Evolutionary conservation across 2,329 filamentous ascomycete genomes (phyloP), one percentile per base, ranked within the genome.

Genomic region (Botryosphaeria dothidea): DNA sequence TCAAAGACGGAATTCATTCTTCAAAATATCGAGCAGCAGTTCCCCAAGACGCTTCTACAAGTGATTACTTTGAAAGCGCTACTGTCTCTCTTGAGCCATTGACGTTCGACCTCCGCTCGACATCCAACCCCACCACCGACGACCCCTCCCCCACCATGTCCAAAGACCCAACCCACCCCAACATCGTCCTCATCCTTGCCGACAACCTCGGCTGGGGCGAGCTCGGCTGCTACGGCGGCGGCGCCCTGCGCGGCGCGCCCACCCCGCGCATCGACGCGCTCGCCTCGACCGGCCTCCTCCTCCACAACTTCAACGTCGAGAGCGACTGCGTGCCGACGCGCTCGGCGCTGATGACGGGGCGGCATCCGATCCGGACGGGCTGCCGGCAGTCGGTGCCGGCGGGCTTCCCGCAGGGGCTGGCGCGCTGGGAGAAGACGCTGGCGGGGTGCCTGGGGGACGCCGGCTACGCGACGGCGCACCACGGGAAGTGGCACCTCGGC

Each of bases 401-500:
- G 4, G 49, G 49, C 3, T 54, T 54, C 29, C 49, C 49, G 1
- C 49, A 54, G 17, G 49, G 49, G 1, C 17, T 54, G 19, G 41
- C 52, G 34, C 11, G 21, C 19, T 56, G 52, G 52, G 52, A 38
- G 34, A 34, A 34, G 29, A 54, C 49, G 19, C n/a, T 54, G 49
- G 49, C 49, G 3, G 49, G 36, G 11, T 54, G 49, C 19, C 8
- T 54, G 29, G 34, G 15, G 19, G 49, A 34, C 3, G 31, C 9
- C 2, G n/a, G n/a, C 1, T 54, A 54, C 29, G 29, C 49, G 5
- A 54, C 49, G 4, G 29, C 29, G 25, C 29, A 79, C 54, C 74
- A 77, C 48, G 75, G 75, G 0, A 78, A 78, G 38, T 78, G 76
- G 77, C 75, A 78, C 45, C 67, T 78, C 1, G 75, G 76, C 0